These are phyloP conservation scores for Pueraria montana DNA, from an alignment of 306 rosid genomes.

Conservation along the genomic window DNA sequence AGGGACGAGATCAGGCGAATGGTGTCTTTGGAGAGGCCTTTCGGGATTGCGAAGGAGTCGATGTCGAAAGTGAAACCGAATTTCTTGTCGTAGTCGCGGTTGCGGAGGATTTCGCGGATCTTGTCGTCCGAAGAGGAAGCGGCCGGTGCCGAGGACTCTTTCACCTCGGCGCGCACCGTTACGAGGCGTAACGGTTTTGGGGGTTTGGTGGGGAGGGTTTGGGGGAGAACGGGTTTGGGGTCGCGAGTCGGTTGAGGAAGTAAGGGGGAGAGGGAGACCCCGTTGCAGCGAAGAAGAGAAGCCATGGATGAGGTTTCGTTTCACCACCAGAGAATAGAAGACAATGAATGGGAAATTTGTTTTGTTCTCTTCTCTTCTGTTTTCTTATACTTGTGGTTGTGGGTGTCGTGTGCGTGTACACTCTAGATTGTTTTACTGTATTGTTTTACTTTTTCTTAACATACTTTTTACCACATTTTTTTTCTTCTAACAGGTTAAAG, in stretches of 20 bases:
- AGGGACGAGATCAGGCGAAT: neutral
- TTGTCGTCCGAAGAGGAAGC: neutral
- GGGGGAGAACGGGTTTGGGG: neutral
- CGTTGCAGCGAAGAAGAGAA: neutral
- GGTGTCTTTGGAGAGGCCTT: neutral
- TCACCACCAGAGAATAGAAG: too few relatives aligned
- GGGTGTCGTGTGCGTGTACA: neutral
- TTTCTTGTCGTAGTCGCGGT: constrained; percentile 17
- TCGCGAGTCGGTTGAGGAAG: neutral
- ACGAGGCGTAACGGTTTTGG: neutral
- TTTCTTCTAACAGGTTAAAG: too few relatives aligned
- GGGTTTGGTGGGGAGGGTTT: neutral
- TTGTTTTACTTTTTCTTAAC: too few relatives aligned
- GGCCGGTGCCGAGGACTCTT: neutral
- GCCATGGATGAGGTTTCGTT: neutral
- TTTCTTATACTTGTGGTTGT: neutral
- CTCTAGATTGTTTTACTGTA: too few relatives aligned
- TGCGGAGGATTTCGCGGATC: constrained; percentile 15
- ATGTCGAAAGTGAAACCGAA: neutral
- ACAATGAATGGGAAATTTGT: neutral
- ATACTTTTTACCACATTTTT: too few relatives aligned
- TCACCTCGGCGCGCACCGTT: neutral
- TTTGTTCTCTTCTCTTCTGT: too few relatives aligned
- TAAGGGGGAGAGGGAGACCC: neutral
- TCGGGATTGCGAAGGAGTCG: neutral